Base-by-base conservation (phyloP, 1,139 yeast species). In the Magnusiomyces paraingens region DNA sequence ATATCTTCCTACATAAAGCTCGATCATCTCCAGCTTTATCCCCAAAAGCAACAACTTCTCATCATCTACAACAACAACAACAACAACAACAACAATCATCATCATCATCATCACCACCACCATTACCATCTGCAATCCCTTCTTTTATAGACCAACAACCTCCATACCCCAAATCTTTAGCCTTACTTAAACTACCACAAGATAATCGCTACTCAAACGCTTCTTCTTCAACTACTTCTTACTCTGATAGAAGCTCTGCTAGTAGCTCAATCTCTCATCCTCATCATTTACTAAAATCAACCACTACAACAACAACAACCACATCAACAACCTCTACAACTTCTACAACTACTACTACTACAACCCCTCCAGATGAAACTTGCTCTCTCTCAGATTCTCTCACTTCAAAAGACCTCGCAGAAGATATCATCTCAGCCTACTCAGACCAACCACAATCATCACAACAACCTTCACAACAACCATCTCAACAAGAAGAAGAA, bases 141-240 rank as follows among this genome's bases (percentile, higher is more conserved):
- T 42, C 32, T 18, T 11, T 10, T 17, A 22, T 3, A 32, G n/a
- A 21, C 35, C 44, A n/a, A n/a, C n/a, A n/a, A n/a, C 22, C 35
- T 12, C 17, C 35, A 14, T 15, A 10, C 3, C 15, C 15, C 4
- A 38, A 38, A 38, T 4, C 8, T 5, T 10, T 38, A 4, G 41
- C 41, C 18, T 14, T 29, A 15, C 51, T 46, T 15, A 17, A 38
- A 39, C 20, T 20, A 5, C 35, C 38, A 10, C 43, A 14, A 10
- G 52, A 50, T 14, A 42, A 53, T 49, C 52, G 55, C 38, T 45
- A 49, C 21, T 53, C 55, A 22, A 53, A 53, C 35, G 52, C 55
- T 6, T 53, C 55, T 12, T 53, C 55, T 2, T 18, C 44, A 17
- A 50, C 55, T 6, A 48, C 12, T 39, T 51, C 17, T 36, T 47